Conservation (phyloP, 257 asterid genomes). For the Echium plantagineum region DNA sequence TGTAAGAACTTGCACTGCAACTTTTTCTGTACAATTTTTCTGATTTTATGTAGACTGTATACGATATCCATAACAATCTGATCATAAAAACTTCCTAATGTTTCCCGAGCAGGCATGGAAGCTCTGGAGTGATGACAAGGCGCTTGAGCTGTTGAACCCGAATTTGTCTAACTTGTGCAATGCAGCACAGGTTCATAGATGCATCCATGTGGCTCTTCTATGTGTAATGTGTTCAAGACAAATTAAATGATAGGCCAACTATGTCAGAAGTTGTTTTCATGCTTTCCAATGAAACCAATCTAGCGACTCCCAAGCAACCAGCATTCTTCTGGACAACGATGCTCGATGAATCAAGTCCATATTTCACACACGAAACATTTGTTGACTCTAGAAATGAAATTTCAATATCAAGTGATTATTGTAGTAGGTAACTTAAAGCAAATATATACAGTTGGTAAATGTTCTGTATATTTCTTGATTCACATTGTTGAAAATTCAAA, state of each 20-base stretch:
- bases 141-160: constrained; percentile 3
- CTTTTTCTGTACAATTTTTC: no score
- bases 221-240: constrained; percentile 13
- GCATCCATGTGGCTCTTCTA: constrained; percentile 12
- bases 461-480: neutral
- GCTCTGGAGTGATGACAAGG: constrained; percentile 8
- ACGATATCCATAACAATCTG: no score
- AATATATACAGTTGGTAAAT: no score
- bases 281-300: constrained; percentile 7
- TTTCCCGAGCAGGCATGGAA: constrained; percentile 5
- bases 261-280: constrained; percentile 4
- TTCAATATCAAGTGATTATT: constrained; percentile 2
- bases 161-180: constrained; percentile 1
- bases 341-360: constrained; percentile 3
- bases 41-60: no score
- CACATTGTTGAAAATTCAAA: no score
- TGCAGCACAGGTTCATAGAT: constrained; percentile 5
- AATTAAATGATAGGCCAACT: constrained; percentile 11
- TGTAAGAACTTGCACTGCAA: constrained; percentile 20
- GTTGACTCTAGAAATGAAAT: constrained; percentile 4
- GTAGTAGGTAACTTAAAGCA: constrained; percentile 1
- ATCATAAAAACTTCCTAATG: no score
- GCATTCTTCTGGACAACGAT: constrained; percentile 2
- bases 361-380: neutral
- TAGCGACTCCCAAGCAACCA: constrained; percentile 1